phyloP scores from a whole-genome alignment of 495 filamentous ascomycete genomes.

The Lasiosphaeria ovina region DNA sequence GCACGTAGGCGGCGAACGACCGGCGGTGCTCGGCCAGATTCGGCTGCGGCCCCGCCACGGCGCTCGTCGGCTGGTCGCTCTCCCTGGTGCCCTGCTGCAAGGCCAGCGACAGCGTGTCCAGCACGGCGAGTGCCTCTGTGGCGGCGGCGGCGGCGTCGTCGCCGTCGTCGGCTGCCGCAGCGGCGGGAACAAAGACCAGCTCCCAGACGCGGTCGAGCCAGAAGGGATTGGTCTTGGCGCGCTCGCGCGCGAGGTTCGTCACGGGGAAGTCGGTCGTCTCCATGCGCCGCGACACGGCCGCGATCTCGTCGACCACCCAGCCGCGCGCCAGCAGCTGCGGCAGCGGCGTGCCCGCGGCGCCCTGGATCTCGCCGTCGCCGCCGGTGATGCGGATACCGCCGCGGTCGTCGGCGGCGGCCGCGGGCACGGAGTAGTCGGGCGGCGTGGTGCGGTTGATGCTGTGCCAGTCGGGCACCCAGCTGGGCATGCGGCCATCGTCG shows the following conservation, averaged over 20 bases:
- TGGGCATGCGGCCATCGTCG: constrained; percentile 18
- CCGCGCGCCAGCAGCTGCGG: constrained; percentile 16
- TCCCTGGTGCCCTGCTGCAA: constrained; percentile 16
- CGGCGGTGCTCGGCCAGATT: constrained; percentile 12
- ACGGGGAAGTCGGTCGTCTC: constrained; percentile 23
- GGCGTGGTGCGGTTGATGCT: constrained; percentile 23
- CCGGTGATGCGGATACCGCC: constrained; percentile 10
- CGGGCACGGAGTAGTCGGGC: constrained; percentile 7
- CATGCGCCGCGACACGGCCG: constrained; percentile 17
- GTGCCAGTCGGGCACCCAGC: constrained; percentile 24
- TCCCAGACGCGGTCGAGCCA: constrained; percentile 22
- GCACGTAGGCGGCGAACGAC: constrained; percentile 21
- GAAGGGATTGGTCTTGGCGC: constrained; percentile 17
- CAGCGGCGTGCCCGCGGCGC: constrained; percentile 8
- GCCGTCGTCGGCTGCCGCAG: too few relatives aligned
- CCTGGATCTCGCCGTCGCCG: neutral
- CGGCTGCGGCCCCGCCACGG: constrained; percentile 8
- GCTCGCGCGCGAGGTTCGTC: constrained; percentile 16
- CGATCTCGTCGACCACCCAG: constrained; percentile 20
- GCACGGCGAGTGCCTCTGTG: constrained; percentile 7
- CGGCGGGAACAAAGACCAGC: constrained; percentile 1
- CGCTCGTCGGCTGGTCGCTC: constrained; percentile 3
- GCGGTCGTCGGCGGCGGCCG: neutral
- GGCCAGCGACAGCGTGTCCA: constrained; percentile 19
- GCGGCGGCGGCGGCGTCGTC: neutral